Percentiles rank a stretch among this genome's conserved stretches.
phyloP scores from a whole-genome alignment of 1,284 basidiomycete genomes.

The Malassezia slooffiae region DNA sequence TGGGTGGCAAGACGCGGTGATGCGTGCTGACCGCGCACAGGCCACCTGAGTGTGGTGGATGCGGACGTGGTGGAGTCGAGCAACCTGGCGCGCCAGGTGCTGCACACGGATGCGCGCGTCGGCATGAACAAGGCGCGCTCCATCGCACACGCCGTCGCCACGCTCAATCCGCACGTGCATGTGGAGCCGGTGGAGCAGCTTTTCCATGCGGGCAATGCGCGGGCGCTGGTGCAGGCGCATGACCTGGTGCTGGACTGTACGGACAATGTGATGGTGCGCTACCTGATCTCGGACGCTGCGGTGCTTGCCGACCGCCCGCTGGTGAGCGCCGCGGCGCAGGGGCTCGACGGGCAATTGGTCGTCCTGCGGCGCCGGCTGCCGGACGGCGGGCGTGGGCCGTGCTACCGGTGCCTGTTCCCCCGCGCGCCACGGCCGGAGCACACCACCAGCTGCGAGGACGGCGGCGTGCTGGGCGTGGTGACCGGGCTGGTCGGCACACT shows the following conservation, averaged over 20 bases:
- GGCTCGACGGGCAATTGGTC: constrained; percentile 73
- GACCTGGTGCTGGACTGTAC: constrained; percentile 87
- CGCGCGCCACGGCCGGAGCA: constrained; percentile 35
- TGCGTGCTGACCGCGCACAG: constrained; percentile 50
- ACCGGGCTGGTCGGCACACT: constrained; percentile 82
- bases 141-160: constrained; percentile 52
- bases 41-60: constrained; percentile 75
- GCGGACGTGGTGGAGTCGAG: constrained; percentile 81
- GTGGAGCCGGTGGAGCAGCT: constrained; percentile 17
- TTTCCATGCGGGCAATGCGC: constrained; percentile 26
- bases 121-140: constrained; percentile 74
- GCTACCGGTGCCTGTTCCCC: constrained; percentile 90
- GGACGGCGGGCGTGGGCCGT: constrained; percentile 57
- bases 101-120: constrained; percentile 70
- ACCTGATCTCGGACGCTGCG: constrained; percentile 84
- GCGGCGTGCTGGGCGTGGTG: constrained; percentile 77
- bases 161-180: constrained; percentile 34
- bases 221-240: constrained; percentile 19
- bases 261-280: constrained; percentile 82
- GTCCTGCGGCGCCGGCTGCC: constrained; percentile 30
- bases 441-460: constrained; percentile 64
- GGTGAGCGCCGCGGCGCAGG: constrained; percentile 84
- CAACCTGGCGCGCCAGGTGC: constrained; percentile 84
- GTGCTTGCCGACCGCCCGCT: constrained; percentile 65
- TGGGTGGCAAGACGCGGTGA: constrained; percentile 48